Base-by-base conservation (phyloP, 768 basidiomycete genomes). In the Gloeopeniophorella convolvens region DNA sequence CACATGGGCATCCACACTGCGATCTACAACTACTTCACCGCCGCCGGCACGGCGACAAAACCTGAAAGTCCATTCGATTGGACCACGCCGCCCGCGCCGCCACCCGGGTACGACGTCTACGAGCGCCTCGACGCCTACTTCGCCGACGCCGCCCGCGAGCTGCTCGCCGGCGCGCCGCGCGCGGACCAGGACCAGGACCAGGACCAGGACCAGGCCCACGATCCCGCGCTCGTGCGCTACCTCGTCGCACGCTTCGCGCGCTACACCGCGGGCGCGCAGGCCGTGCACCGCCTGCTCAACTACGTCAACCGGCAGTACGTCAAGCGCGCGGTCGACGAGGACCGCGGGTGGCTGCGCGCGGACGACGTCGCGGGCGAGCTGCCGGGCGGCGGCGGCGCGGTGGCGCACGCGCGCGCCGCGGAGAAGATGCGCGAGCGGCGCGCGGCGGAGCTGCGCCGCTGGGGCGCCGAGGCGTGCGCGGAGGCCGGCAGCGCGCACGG, bases 1-100 rank as follows among this genome's bases (percentile, higher is more conserved):
- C 85, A 87, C 61, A 79, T 83, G 63, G 83, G 84, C 51, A 82
- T 88, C 33, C 84, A 88, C 65, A 85, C 85, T 16, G 83, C 85
- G n/a, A 80, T 80, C 48, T 88, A 89, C 72, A 85, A 87, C 69
- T 88, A 86, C 77, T 81, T 72, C 69, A 72, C 70, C 53, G 57
- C 10, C 43, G 28, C 44, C n/a, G 40, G 34, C 35, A 30, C 50
- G 21, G 41, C 50, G 21, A 20, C n/a, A n/a, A n/a, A n/a, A n/a
- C n/a, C n/a, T n/a, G n/a, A n/a, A n/a, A n/a, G n/a, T n/a, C n/a
- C n/a, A n/a, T n/a, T n/a, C n/a, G n/a, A n/a, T 45, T 30, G 16
- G 23, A 4, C 54, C 51, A 31, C 28, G 40, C 20, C 53, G 35
- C 54, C 60, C 18, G 41, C 61, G 41, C 69, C 67, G 18, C 63